Evolutionary conservation across 1,284 basidiomycete species (phyloP).

Genomic region (Vanrija pseudolonga): DNA sequence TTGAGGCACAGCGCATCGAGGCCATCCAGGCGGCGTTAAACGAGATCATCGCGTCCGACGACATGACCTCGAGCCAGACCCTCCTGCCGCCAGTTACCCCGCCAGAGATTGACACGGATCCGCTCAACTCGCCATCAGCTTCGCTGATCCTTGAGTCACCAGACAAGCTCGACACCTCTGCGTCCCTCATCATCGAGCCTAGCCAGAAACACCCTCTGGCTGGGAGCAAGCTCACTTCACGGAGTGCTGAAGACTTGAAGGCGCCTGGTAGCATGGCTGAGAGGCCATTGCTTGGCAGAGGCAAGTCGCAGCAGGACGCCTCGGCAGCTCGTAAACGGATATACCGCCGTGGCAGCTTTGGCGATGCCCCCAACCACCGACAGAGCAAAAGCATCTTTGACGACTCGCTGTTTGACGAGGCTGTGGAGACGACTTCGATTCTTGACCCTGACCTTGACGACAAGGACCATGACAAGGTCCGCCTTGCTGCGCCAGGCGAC

Average conservation of each 20-base stretch:
- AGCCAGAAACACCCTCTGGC: constrained; percentile 4
- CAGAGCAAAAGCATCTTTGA: constrained; percentile 37
- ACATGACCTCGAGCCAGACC: constrained; percentile 49
- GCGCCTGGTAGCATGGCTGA: not conserved
- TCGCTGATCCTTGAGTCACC: constrained; percentile 22
- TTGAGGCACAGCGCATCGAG: constrained; percentile 67
- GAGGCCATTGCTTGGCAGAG: not conserved
- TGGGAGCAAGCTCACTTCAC: constrained; percentile 23
- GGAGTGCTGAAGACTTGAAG: constrained; percentile 36
- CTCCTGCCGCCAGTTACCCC: not conserved
- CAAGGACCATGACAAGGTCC: constrained; percentile 53
- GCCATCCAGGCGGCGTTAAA: constrained; percentile 90
- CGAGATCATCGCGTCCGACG: constrained; percentile 82
- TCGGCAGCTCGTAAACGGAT: constrained; percentile 12
- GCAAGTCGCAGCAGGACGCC: not conserved
- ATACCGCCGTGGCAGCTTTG: constrained; percentile 4
- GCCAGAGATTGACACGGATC: not conserved
- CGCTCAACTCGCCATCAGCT: constrained; percentile 15
- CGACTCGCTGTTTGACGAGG: constrained; percentile 31
- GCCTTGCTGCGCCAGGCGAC: constrained; percentile 76
- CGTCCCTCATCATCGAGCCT: no score
- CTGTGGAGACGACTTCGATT: constrained; percentile 51
- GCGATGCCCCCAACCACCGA: not conserved
- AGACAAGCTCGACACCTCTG: not conserved
- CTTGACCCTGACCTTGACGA: not conserved